phyloP scores from a whole-genome alignment of 2,329 filamentous ascomycete species.

The Pseudocercospora ulei region DNA sequence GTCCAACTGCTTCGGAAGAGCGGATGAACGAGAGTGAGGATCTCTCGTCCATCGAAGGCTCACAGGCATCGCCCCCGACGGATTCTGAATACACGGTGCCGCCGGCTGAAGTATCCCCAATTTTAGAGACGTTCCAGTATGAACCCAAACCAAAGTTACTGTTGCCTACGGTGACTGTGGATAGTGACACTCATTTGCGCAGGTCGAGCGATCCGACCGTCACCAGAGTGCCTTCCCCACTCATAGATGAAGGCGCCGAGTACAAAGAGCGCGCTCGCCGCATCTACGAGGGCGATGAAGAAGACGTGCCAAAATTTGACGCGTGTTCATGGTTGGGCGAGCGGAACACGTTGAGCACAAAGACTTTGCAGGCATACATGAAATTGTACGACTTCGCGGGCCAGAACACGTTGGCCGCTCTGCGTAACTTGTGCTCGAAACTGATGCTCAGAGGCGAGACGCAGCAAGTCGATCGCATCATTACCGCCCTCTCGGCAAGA shows the following conservation, averaged over 20 bases:
- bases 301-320: constrained; percentile 66
- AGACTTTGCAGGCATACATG: constrained; percentile 71
- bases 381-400: constrained; percentile 78
- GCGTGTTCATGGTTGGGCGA: constrained; percentile 86
- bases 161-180: constrained; percentile 39
- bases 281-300: constrained; percentile 76
- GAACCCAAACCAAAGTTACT: constrained; percentile 23
- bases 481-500: constrained; percentile 76
- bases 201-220: constrained; percentile 29
- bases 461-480: constrained; percentile 89
- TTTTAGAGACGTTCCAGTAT: constrained; percentile 12
- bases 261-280: constrained; percentile 68
- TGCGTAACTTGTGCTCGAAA: constrained; percentile 71
- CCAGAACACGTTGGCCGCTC: constrained; percentile 65
- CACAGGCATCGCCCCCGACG: constrained; percentile 2
- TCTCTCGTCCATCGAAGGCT: constrained; percentile 16
- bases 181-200: constrained; percentile 38
- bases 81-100: background rate
- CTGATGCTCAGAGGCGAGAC: constrained; percentile 82
- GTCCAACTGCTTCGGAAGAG: constrained; percentile 32
- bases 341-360: constrained; percentile 44
- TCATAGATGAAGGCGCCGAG: constrained; percentile 41
- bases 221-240: constrained; percentile 17
- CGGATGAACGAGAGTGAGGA: constrained; percentile 17
- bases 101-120: constrained; percentile 6